Conservation (phyloP, 2,329 filamentous ascomycete species). For the Colletotrichum higginsianum region DNA sequence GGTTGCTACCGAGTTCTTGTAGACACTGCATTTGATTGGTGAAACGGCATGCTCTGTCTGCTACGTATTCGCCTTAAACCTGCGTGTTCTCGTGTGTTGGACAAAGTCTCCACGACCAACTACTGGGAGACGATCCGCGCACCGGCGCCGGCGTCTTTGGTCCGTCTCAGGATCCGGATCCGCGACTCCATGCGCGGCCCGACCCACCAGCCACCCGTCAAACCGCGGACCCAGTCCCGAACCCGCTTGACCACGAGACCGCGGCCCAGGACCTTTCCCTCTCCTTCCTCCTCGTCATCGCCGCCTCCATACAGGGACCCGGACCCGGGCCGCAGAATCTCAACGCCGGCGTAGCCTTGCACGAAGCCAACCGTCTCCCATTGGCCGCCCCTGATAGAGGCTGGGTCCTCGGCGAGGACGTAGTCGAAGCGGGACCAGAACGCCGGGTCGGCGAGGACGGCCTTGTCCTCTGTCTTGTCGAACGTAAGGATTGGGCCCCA, state of each 20-base stretch:
- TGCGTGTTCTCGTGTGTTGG: neutral
- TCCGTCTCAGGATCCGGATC: slow-evolving; percentile 64
- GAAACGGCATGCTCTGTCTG: neutral
- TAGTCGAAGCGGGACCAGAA: slow-evolving; percentile 79
- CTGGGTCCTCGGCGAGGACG: slow-evolving; percentile 69
- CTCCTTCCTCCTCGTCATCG: slow-evolving; percentile 37
- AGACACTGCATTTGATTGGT: neutral
- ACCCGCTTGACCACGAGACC: slow-evolving; percentile 57
- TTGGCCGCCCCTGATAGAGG: slow-evolving; percentile 60
- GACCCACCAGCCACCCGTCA: slow-evolving; percentile 75
- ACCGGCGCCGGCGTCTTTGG: slow-evolving; percentile 42
- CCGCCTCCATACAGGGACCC: slow-evolving; percentile 12
- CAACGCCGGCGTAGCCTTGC: slow-evolving; percentile 71
- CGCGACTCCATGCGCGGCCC: slow-evolving; percentile 73
- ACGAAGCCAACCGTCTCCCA: slow-evolving; percentile 73
- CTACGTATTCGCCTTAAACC: neutral
- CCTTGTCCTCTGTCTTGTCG: slow-evolving; percentile 74
- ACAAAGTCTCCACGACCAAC: neutral
- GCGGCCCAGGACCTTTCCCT: slow-evolving; percentile 59
- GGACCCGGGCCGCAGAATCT: slow-evolving; percentile 67
- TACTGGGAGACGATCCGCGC: slow-evolving; percentile 33
- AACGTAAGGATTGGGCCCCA: slow-evolving; percentile 56
- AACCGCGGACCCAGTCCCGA: slow-evolving; percentile 58
- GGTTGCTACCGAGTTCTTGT: too few relatives aligned
- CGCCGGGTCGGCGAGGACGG: slow-evolving; percentile 58